Evolutionary conservation across 2,329 filamentous ascomycete genomes (phyloP).

Genomic region (Gremmenia infestans): DNA sequence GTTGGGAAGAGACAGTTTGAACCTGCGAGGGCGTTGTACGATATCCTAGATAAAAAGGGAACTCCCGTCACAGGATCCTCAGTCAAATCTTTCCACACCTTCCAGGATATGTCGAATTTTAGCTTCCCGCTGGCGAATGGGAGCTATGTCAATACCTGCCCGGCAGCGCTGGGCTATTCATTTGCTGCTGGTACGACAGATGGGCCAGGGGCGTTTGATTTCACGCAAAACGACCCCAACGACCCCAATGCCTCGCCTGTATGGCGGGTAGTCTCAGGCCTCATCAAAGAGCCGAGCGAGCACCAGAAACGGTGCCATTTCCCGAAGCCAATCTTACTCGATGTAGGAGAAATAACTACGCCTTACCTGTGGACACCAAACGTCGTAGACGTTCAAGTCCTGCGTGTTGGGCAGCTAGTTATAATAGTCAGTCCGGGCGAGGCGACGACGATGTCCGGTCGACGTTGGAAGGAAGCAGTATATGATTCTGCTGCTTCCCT

Average conservation of each 20-base stretch:
- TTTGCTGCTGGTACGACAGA: constrained; percentile 93
- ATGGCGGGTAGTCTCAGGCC: constrained; percentile 70
- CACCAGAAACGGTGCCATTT: constrained; percentile 72
- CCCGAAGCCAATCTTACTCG: constrained; percentile 79
- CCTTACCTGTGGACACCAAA: constrained; percentile 91
- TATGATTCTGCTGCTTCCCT: constrained; percentile 45
- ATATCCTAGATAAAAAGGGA: constrained; percentile 41
- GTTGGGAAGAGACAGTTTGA: constrained; percentile 68
- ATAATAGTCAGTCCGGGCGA: constrained; percentile 84
- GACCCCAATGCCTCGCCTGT: constrained; percentile 61
- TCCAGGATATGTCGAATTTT: constrained; percentile 74
- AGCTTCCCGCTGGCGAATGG: constrained; percentile 71
- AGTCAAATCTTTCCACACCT: constrained; percentile 81
- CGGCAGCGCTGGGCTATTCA: constrained; percentile 83
- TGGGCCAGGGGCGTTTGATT: constrained; percentile 87
- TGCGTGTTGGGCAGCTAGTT: constrained; percentile 79
- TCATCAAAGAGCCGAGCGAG: constrained; percentile 65
- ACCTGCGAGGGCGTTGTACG: constrained; percentile 56
- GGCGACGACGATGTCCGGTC: constrained; percentile 86
- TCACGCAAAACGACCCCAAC: constrained; percentile 78
- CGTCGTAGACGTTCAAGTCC: constrained; percentile 79
- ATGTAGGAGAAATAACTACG: constrained; percentile 72
- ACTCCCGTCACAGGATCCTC: constrained; percentile 53
- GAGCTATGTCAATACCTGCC: constrained; percentile 66
- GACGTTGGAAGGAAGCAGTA: constrained; percentile 76